Evolutionary conservation across 805 yeast species (phyloP).

Genomic region (Ogataea glucozyma): DNA sequence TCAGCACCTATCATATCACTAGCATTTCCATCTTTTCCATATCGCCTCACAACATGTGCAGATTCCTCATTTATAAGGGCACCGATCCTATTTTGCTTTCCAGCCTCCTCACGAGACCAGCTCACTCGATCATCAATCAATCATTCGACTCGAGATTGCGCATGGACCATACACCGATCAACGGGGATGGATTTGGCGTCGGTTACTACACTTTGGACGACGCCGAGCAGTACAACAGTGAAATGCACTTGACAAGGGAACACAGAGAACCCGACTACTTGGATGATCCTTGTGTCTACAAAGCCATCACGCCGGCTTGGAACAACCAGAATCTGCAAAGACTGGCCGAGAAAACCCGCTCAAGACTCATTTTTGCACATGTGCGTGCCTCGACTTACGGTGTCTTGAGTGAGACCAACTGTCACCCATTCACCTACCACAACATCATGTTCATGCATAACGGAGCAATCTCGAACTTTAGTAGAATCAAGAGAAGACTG

Average conservation of each 20-base stretch:
- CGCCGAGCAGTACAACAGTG: conserved; percentile 1
- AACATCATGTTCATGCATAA: conserved; percentile 96
- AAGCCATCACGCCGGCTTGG: conserved; percentile 98
- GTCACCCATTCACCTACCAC: conserved; percentile 93
- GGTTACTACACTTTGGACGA: conserved; percentile 71
- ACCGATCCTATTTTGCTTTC: conserved; percentile 84
- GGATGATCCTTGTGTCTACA: conserved; percentile 85
- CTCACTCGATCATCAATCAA: conserved; percentile 95
- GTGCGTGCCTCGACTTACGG: conserved; percentile 97
- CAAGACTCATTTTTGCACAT: conserved; percentile 86
- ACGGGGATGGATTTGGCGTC: conserved; percentile 98
- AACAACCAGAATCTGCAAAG: conserved; percentile 88
- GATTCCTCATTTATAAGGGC: conserved; percentile 90
- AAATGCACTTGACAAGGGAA: conserved; percentile 32
- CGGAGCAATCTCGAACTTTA: conserved; percentile 81
- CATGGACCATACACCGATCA: conserved; percentile 87
- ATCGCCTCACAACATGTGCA: conserved; percentile 65
- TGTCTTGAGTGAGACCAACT: conserved; percentile 88
- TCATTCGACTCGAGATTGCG: conserved; percentile 89
- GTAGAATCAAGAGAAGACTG: conserved; percentile 68
- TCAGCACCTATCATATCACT: too few species aligned
- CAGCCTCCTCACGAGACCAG: conserved; percentile 88
- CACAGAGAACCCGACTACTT: conserved; percentile 24
- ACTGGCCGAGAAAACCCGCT: conserved; percentile 83
- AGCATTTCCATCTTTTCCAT: too few species aligned